Evolutionary conservation across 495 filamentous ascomycete species (phyloP).

Genomic region (Lichina pygmaea): DNA sequence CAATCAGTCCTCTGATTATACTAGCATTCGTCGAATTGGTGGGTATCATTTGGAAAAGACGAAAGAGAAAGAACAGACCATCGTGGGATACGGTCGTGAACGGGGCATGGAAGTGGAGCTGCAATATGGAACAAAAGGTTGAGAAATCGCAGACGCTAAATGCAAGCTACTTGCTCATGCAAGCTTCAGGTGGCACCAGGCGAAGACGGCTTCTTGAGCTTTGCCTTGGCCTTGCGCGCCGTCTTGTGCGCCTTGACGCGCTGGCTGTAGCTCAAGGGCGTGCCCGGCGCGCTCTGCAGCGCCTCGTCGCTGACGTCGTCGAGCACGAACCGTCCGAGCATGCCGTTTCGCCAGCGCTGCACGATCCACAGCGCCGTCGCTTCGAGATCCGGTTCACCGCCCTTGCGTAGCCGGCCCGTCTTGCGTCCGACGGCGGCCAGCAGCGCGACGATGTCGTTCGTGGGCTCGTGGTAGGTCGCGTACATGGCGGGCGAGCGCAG

Average conservation of each 20-base stretch:
- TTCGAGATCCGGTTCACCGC: slow-evolving; percentile 43
- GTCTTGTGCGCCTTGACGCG: slow-evolving; percentile 12
- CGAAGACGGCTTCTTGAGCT: background rate
- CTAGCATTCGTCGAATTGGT: too few relatives aligned
- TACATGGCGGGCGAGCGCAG: slow-evolving; percentile 29
- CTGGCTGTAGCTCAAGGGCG: slow-evolving; percentile 10
- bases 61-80: too few relatives aligned
- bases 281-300: slow-evolving; percentile 13
- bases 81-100: too few relatives aligned
- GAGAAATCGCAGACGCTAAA: too few relatives aligned
- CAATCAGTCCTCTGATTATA: too few relatives aligned
- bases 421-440: slow-evolving; percentile 38
- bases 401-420: slow-evolving; percentile 52
- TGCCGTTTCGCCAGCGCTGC: slow-evolving; percentile 55
- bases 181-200: too few relatives aligned
- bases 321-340: slow-evolving; percentile 49
- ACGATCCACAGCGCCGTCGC: slow-evolving; percentile 61
- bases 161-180: too few relatives aligned
- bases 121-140: too few relatives aligned
- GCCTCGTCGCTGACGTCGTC: slow-evolving; percentile 44
- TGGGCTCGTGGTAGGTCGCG: slow-evolving; percentile 34
- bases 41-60: too few relatives aligned
- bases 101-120: too few relatives aligned
- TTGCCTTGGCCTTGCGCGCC: slow-evolving; percentile 2
- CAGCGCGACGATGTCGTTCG: slow-evolving; percentile 52